Evolutionary conservation across 2,329 filamentous ascomycete genomes (phyloP), one percentile per base, ranked within the genome.

Genomic region (Tolypocladium tundrense): DNA sequence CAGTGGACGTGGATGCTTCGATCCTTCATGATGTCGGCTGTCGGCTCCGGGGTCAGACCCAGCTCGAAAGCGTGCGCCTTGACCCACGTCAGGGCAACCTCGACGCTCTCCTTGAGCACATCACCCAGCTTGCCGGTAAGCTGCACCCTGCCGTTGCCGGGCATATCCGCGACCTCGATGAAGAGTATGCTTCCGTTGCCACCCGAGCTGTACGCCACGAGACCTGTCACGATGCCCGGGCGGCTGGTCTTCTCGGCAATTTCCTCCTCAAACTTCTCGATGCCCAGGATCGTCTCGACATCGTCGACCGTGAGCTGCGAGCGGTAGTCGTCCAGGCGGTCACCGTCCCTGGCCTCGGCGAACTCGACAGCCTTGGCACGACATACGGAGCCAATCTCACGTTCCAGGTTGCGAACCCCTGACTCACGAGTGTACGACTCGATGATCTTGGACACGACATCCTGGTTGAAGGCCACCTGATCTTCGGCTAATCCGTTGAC

Each of bases 161-260:
- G 94, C 91, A 97, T 97, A 69, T 96, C 92, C 13, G 93, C 91
- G 51, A 97, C 91, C 74, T 99, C 94, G 66, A 99, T 99, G 78
- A 99, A 99, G 58, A 99, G 81, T 67, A 99, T 99, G 69, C 89
- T 92, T 61, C 94, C 94, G 71, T 97, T 93, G 53, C 91, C 91
- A 54, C 94, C 93, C 4, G 88, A 88, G 68, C 88, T 91, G 76
- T 97, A 99, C 10, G 94, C 94, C 19, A 99, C 94, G 39, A 99
- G 86, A 16, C 94, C 94, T 0, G 94, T 99, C 42, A 99, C 93
- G 58, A 99, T 89, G 58, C 94, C 94, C 1, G 94, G 93, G 21
- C 91, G 86, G 63, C 83, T 80, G 70, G 84, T 84, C 68, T 89
- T 91, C 71, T 96, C 93, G 14, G 94, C 90, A 66, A 99, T 90